Base-by-base conservation (phyloP, 768 basidiomycete genomes). In the Calocera cornea region DNA sequence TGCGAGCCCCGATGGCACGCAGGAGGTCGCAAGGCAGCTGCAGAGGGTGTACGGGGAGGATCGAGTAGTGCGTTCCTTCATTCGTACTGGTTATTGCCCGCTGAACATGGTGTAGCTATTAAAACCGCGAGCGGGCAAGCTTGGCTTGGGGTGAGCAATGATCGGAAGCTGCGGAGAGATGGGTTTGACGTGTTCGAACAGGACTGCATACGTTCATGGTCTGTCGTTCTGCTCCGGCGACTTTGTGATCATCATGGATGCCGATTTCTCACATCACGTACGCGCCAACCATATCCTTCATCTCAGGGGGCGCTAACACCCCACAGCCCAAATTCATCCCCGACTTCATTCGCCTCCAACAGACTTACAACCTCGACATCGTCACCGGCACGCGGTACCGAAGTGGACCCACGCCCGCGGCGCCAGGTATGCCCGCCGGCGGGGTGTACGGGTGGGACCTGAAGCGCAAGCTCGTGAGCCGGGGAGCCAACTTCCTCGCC, bases 201-300 rank as follows among this genome's bases (percentile, higher is more conserved):
- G 91, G 67, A 94, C 93, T 24, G 93, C 93, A 36, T 95, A 95
- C 74, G 89, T 95, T 40, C 89, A 95, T 74, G 93, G 93, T 14
- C 80, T 95, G 63, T 87, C 91, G 72, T 95, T 90, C 76, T 89
- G 88, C 71, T 87, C 87, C 0, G 93, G 93, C 10, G 90, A 92
- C 77, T 95, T 94, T 78, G 91, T 94, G 24, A 90, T 95, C 74
- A 95, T 95, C 75, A 95, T 95, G 93, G 93, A 95, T 72, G 93
- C 93, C 64, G 93, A 95, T 78, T 94, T 95, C 77, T 94, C 92
- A 3, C 93, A 95, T 73, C 93, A 95, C 71, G 92, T 92, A 78
- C 50, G 88, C 78, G 27, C 19, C 27, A 31, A 24, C 14, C 36
- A 11, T 31, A 36, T 31, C 17, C 16, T 34, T 22, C 47, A 17